These are phyloP conservation scores for Termitomyces sp. DNA, from an alignment of 768 basidiomycete species.

Conservation along the genomic window DNA sequence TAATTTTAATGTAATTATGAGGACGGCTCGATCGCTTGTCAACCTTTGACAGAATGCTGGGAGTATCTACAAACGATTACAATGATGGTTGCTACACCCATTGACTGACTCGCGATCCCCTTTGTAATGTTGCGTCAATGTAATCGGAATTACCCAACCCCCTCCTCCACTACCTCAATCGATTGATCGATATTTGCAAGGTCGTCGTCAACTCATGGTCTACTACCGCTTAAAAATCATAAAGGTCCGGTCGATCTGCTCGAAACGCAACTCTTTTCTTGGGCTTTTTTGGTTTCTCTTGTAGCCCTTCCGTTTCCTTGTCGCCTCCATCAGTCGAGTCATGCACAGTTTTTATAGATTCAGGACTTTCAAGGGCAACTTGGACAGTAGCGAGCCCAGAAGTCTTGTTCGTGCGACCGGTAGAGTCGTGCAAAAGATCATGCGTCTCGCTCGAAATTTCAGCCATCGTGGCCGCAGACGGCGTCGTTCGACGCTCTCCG, in stretches of 20 bases:
- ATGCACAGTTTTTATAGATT: not conserved
- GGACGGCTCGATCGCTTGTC: not conserved
- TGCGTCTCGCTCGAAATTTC: slow-evolving; percentile 11
- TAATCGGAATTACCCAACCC: no score
- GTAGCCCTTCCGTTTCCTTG: slow-evolving; percentile 11
- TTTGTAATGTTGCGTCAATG: not conserved
- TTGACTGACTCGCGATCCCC: no score
- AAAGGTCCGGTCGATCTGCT: slow-evolving; percentile 63
- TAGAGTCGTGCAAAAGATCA: not conserved
- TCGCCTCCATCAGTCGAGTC: slow-evolving; percentile 6
- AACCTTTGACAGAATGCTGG: not conserved
- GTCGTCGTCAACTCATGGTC: not conserved
- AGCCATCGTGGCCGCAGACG: slow-evolving; percentile 22
- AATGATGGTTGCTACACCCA: not conserved
- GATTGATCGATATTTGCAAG: not conserved
- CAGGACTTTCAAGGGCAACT: slow-evolving; percentile 36
- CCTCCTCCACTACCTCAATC: not conserved
- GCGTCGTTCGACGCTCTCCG: slow-evolving; percentile 63
- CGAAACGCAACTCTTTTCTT: slow-evolving; percentile 69
- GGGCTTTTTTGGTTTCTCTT: slow-evolving; percentile 34
- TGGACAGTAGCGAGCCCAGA: slow-evolving; percentile 31
- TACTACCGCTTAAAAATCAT: slow-evolving; percentile 52
- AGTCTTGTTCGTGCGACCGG: slow-evolving; percentile 9
- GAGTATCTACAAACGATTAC: not conserved
- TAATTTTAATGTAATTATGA: not conserved